Percentiles rank a stretch among this genome's conserved stretches.
phyloP scores from a whole-genome alignment of 116 monocot genomes.

The Cymodocea nodosa region DNA sequence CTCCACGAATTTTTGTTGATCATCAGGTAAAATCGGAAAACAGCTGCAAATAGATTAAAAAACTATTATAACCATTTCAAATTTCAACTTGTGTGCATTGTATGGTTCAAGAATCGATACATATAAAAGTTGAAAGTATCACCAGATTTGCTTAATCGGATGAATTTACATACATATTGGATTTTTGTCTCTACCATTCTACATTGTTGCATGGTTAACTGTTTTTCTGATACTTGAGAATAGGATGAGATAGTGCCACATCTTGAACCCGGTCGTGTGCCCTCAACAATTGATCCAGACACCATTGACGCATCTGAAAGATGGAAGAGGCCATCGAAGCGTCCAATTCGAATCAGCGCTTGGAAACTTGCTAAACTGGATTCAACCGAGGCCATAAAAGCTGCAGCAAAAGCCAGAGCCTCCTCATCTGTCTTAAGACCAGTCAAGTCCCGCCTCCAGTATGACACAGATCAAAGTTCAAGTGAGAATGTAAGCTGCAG shows the following conservation, averaged over 20 bases:
- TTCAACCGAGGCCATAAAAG: slow-evolving; percentile 42
- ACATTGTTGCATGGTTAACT: not conserved
- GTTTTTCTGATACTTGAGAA: not conserved
- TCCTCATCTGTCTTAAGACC: slow-evolving; percentile 69
- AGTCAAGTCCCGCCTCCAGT: slow-evolving; percentile 16
- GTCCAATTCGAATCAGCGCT: slow-evolving; percentile 52
- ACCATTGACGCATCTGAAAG: slow-evolving; percentile 7
- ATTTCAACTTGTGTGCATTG: too few relatives aligned
- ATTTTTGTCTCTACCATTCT: not conserved
- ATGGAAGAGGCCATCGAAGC: slow-evolving; percentile 23
- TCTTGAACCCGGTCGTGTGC: slow-evolving; percentile 37
- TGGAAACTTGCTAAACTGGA: slow-evolving; percentile 78
- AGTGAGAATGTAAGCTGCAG: slow-evolving; percentile 32
- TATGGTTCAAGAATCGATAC: too few relatives aligned
- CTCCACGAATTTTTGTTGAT: slow-evolving; percentile 58
- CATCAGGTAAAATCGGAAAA: slow-evolving; percentile 18
- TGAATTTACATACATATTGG: not conserved
- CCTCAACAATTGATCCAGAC: slow-evolving; percentile 63
- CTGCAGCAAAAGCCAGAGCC: slow-evolving; percentile 62
- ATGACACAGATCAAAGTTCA: slow-evolving; percentile 24
- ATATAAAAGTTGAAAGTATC: too few relatives aligned
- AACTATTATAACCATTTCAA: too few relatives aligned
- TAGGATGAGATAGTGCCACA: slow-evolving; percentile 74
- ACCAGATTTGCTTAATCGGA: too few relatives aligned
- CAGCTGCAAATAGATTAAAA: not conserved